phyloP scores from a whole-genome alignment of 306 rosid species.

The Cucumis cinereus region DNA sequence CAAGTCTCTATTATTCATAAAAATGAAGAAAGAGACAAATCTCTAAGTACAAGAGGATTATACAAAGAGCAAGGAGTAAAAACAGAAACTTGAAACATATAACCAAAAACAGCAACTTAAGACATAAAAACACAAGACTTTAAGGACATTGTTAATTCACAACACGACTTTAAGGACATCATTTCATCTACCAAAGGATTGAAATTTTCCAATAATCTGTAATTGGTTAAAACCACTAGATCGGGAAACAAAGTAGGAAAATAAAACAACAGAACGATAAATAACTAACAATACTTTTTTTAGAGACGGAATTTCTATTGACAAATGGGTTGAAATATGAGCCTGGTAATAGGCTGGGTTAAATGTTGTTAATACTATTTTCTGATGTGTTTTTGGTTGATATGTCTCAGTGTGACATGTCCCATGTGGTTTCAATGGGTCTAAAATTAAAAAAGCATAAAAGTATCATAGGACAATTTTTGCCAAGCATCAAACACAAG shows the following conservation, averaged over 20 bases:
- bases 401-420: neutral
- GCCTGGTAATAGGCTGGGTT: neutral
- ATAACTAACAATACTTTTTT: neutral
- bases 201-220: neutral
- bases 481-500: neutral
- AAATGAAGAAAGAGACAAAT: too few species aligned
- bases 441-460: neutral
- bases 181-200: neutral
- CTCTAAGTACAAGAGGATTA: too few species aligned
- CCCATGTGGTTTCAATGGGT: neutral
- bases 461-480: neutral
- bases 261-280: neutral
- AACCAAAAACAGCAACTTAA: too few species aligned
- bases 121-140: too few species aligned
- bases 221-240: neutral
- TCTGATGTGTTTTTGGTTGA: neutral
- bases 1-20: too few species aligned
- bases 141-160: neutral
- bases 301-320: neutral
- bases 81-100: too few species aligned
- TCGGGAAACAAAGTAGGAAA: neutral
- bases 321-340: neutral
- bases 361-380: neutral
- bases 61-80: too few species aligned
- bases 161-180: neutral